Evolutionary conservation across 371 early-diverging fungal species (phyloP), one percentile per base, ranked within the genome.

Genomic region (Mortierella sp.): DNA sequence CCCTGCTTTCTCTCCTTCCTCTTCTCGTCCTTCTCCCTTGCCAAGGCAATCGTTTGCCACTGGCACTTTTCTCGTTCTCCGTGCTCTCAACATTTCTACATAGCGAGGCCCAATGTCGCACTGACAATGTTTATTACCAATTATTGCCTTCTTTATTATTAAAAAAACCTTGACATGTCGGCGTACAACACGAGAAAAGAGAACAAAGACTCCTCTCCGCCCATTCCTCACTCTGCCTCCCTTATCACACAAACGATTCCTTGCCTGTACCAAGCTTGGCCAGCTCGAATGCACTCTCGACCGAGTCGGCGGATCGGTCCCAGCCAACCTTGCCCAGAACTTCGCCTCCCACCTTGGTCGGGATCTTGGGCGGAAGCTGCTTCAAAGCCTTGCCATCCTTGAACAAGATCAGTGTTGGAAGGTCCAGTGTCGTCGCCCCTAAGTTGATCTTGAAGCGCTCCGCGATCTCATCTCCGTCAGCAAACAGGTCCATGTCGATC

Each of bases 241-340:
- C n/a, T 72, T 73, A 54, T 64, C 44, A n/a, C 26, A 69, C 81
- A 79, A 85, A 85, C 26, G 86, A 81, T 70, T 85, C 86, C 44
- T 71, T 78, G 16, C 86, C 86, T 8, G 81, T 78, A 14, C 86
- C 81, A 21, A 85, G 73, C 24, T 75, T 71, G 13, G 57, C 76
- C 64, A 85, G 34, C 53, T 85, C 86, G 79, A 85, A 85, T 6
- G 76, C 77, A 37, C 16, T n/a, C 34, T 57, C 61, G 31, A 85
- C 86, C 34, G 86, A 85, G 4, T 46, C 51, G 51, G 78, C 81
- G 19, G 86, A 85, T 67, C 86, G 86, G 28, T 85, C 86, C 86
- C 86, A 85, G 26, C 86, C 86, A 46, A 85, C 81, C 54, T 85
- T 85, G 78, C 86, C 86, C 26, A 85, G 57, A 31, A 85, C 76